Evolutionary conservation across 2,329 filamentous ascomycete species (phyloP).

Genomic region (Calonectria naviculata): DNA sequence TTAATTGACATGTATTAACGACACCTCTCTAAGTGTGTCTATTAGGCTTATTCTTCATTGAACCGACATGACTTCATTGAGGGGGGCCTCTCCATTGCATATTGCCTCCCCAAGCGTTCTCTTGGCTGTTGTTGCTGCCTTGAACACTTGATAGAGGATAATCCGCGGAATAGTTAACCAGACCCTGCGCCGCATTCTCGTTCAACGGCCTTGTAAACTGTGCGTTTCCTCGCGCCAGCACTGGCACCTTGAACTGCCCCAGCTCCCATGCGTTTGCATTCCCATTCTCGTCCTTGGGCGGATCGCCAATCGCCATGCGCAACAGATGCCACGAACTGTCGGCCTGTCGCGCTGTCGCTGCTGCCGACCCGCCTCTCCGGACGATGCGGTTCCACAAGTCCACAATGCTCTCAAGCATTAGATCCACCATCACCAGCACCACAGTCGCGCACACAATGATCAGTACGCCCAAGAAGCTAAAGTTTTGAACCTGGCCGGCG

Average conservation of each 20-base stretch:
- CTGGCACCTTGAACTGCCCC: background rate
- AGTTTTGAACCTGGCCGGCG: background rate
- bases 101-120: background rate
- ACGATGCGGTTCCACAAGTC: background rate
- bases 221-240: background rate
- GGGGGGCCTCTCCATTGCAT: background rate
- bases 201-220: background rate
- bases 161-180: background rate
- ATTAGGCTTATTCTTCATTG: background rate
- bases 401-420: background rate
- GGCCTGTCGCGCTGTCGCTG: background rate
- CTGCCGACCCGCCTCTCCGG: background rate
- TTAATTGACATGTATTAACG: too few species aligned
- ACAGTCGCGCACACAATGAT: background rate
- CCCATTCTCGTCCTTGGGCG: background rate
- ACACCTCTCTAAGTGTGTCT: too few species aligned
- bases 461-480: background rate
- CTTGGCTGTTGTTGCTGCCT: background rate
- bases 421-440: background rate
- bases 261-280: background rate
- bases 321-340: background rate
- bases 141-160: background rate
- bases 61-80: background rate
- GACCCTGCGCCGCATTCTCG: background rate
- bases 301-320: background rate